A percentile compares a stretch with the other conserved stretches of the same genome.
These are phyloP conservation scores for Chytriomyces sp. DNA, from an alignment of 192 early-diverging fungal species.

Conservation along the genomic window DNA sequence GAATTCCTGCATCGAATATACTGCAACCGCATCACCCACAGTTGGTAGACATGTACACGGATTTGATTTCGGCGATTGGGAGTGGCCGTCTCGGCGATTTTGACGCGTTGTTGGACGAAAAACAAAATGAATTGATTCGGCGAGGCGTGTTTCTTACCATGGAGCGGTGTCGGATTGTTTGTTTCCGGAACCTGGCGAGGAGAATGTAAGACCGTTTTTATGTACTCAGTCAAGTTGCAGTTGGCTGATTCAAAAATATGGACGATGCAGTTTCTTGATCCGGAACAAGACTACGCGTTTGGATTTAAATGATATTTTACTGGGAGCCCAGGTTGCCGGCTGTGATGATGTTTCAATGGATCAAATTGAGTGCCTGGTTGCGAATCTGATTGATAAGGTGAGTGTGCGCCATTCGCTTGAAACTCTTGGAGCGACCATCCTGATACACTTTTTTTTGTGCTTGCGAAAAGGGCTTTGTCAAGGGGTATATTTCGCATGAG, in stretches of 20 bases:
- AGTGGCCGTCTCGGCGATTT: constrained; percentile 77
- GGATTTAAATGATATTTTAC: constrained; percentile 63
- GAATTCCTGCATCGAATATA: constrained; percentile 60
- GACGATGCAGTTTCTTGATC: constrained; percentile 51
- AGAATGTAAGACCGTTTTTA: constrained; percentile 63
- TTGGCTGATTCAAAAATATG: not conserved
- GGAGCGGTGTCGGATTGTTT: constrained; percentile 75
- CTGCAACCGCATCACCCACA: constrained; percentile 69
- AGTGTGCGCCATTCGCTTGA: not conserved
- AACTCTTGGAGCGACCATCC: not conserved
- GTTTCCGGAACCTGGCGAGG: constrained; percentile 75
- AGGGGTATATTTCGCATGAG: constrained; percentile 39
- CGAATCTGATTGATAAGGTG: constrained; percentile 88
- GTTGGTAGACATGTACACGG: constrained; percentile 64
- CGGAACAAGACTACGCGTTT: constrained; percentile 62
- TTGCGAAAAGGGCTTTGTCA: constrained; percentile 25
- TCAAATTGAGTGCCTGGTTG: constrained; percentile 87
- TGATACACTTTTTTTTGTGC: not conserved
- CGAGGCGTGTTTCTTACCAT: constrained; percentile 82
- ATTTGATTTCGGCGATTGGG: constrained; percentile 69
- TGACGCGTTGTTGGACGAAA: constrained; percentile 63
- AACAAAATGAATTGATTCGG: constrained; percentile 65
- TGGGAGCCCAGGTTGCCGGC: constrained; percentile 69
- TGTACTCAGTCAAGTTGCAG: too few relatives aligned
- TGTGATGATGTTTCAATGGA: constrained; percentile 56